These are phyloP conservation scores for Saccharomycopsis hybrid DNA, from an alignment of 1,139 yeast species.

Conservation along the genomic window DNA sequence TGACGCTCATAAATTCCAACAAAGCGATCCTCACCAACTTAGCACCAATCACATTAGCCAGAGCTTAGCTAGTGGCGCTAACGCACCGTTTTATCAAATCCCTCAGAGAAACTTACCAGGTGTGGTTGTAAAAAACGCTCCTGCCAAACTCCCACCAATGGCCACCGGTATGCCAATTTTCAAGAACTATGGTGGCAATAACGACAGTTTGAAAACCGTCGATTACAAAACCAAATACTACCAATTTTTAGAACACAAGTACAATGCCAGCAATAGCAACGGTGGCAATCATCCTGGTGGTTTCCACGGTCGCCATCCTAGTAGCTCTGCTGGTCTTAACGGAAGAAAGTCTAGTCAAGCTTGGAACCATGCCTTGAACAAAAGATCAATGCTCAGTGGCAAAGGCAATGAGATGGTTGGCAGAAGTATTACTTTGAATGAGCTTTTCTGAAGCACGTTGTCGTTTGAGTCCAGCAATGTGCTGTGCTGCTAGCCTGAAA, in stretches of 20 bases:
- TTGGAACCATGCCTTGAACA: not conserved
- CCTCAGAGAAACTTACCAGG: slow-evolving; percentile 10
- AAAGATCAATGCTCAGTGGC: not conserved
- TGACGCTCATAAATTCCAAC: too few species aligned
- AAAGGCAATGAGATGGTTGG: slow-evolving; percentile 10
- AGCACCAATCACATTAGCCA: too few species aligned
- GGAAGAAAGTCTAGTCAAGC: not conserved
- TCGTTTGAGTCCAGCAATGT: too few species aligned
- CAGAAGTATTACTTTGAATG: slow-evolving; percentile 1
- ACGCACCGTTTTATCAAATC: too few species aligned
- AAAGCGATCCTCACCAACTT: too few species aligned
- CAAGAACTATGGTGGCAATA: not conserved
- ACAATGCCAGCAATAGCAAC: not conserved
- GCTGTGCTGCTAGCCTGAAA: too few species aligned
- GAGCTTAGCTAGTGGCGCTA: too few species aligned
- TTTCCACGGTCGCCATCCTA: not conserved
- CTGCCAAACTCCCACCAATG: too few species aligned
- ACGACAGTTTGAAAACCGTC: not conserved
- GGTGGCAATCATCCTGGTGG: not conserved
- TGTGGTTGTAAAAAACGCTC: not conserved
- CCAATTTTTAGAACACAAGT: slow-evolving; percentile 5
- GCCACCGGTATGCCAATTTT: too few species aligned
- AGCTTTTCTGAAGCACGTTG: slow-evolving; percentile 7
- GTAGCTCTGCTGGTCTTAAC: not conserved
- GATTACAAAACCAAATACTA: slow-evolving; percentile 10